Base-by-base conservation (phyloP, 108 stramenopile genomes). In the Mayamaea pseudoterrestris region DNA sequence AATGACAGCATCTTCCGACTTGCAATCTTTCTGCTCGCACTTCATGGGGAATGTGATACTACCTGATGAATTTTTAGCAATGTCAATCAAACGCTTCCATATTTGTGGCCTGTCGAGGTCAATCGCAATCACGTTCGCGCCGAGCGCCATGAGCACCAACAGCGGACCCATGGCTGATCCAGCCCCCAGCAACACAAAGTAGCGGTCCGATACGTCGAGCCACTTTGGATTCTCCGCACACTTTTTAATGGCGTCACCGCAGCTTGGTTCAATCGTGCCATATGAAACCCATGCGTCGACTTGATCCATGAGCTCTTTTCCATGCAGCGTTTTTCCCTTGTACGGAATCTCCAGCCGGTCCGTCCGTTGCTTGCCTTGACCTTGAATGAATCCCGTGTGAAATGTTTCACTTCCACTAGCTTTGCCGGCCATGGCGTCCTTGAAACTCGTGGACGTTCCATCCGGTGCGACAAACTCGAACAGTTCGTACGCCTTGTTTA, bases 101-200 rank as follows among this genome's bases (percentile, higher is more conserved):
- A 97, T 93, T 17, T 31, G 31, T 14, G 86, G 69, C 28, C 96
- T 74, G 55, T 97, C 96, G 53, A 97, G 65, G 68, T 97, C 96
- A 52, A 97, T 66, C 18, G 92, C 93, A 58, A 97, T 66, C 20
- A 95, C 81, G 63, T 94, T 97, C 22, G 96, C 96, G 24, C 96
- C 96, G 37, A 93, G 70, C 25, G 83, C 80, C 60, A 97, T 74
- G 35, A 97, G 70, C 1, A 93, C 81, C 39, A 78, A 64, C 41
- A 93, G 73, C n/a, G 96, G 96, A 40, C 96, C 96, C 96, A 97
- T 97, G 47, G 96, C 96, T 16, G 92, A 93, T 27, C 91, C 91
- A 46, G 96, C 96, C n/a, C 96, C 96, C 37, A 97, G 68, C 28
- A 97, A 58, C 0, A 97, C 96, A 63, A 97, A 97, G 66, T 94